These are phyloP conservation scores for Colletotrichum sp. DNA, from an alignment of 2,329 filamentous ascomycete genomes.

Conservation along the genomic window DNA sequence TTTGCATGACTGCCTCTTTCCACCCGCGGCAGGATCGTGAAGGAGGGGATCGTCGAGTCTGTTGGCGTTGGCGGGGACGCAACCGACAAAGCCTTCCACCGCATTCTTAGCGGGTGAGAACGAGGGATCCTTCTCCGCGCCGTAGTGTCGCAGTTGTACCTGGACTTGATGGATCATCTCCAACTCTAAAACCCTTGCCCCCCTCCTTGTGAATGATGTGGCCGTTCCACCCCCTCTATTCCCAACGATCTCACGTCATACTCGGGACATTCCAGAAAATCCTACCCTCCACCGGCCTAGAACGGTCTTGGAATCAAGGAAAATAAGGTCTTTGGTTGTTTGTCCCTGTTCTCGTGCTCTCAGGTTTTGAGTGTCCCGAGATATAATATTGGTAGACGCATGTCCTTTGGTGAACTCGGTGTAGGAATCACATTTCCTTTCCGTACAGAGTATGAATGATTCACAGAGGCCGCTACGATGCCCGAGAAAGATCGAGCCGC, in stretches of 20 bases:
- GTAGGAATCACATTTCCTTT: not conserved
- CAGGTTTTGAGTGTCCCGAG: not conserved
- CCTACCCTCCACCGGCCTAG: not conserved
- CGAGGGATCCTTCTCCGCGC: not conserved
- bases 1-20: not conserved
- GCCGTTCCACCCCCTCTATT: not conserved
- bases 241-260: conserved; percentile 13
- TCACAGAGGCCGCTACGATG: not conserved
- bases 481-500: not conserved
- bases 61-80: not conserved
- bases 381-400: not conserved
- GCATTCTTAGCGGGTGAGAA: not conserved
- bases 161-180: not conserved
- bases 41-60: not conserved
- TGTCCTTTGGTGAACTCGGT: not conserved
- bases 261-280: conserved; percentile 10
- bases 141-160: not conserved
- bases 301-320: not conserved
- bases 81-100: not conserved
- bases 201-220: not conserved
- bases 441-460: not conserved
- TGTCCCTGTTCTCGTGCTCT: not conserved
- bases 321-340: not conserved
- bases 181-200: not conserved
- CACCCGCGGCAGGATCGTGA: not conserved